Conservation (phyloP, 202 grass and related monocot genomes). For the Carex sylvatica region DNA sequence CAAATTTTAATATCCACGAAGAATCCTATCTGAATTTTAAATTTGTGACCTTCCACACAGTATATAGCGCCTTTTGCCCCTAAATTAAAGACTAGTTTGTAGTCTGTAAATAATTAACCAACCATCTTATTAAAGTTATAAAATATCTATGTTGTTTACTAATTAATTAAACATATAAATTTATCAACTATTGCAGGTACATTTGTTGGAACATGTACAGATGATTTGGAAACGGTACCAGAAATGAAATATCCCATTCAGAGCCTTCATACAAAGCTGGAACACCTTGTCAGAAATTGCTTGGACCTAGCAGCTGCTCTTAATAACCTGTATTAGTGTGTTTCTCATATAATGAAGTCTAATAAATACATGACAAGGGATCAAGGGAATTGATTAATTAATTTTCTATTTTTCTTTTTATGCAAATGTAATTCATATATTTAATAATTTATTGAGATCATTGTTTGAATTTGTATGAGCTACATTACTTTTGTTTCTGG, state of each 20-base stretch:
- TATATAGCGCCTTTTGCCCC: too few relatives aligned
- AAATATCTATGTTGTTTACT: neutral
- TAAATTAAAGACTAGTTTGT: too few relatives aligned
- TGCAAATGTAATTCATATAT: neutral
- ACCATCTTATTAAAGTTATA: neutral
- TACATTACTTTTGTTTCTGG: neutral
- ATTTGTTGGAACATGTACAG: constrained; percentile 52
- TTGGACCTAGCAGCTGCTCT: constrained; percentile 45
- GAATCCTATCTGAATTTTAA: too few relatives aligned
- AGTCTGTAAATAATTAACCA: neutral
- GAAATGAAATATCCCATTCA: constrained; percentile 39
- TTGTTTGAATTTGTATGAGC: neutral
- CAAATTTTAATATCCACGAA: too few relatives aligned
- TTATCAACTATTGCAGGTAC: constrained; percentile 20
- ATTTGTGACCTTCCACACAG: too few relatives aligned
- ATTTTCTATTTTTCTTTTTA: neutral
- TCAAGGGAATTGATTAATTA: neutral
- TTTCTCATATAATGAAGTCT: neutral
- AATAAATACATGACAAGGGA: neutral
- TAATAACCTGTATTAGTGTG: neutral
- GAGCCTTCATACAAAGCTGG: constrained; percentile 33
- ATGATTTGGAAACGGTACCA: constrained; percentile 48
- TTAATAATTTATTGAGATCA: neutral
- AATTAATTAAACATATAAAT: neutral
- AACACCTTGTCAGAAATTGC: constrained; percentile 57